Conservation (phyloP, 345 rosid genomes). For the Brassica carinata region DNA sequence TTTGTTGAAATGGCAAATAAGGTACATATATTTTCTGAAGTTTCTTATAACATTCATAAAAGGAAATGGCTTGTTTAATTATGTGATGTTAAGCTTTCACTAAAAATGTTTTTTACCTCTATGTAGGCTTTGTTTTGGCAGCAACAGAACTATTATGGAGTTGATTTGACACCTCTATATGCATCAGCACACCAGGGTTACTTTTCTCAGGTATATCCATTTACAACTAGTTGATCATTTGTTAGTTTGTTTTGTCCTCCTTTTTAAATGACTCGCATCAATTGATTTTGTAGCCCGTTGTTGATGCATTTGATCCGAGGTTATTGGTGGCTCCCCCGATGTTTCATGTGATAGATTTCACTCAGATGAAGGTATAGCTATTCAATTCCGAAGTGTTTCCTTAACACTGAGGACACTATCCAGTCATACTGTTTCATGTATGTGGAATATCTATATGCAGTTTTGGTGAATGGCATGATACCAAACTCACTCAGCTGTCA, state of each 20-base stretch:
- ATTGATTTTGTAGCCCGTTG: constrained; percentile 71
- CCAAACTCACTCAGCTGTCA: constrained; percentile 9
- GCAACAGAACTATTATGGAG: constrained; percentile 87
- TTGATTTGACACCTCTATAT: constrained; percentile 78
- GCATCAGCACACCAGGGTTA: constrained; percentile 88
- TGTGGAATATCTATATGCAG: not conserved
- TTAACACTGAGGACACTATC: too few species aligned
- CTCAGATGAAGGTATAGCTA: constrained; percentile 65
- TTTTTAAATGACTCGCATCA: not conserved
- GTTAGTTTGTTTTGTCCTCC: not conserved
- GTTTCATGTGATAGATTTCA: constrained; percentile 70
- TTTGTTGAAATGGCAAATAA: constrained; percentile 93
- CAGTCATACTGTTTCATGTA: not conserved
- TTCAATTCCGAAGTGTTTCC: too few species aligned
- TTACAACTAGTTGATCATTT: constrained; percentile 4
- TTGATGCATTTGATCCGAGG: constrained; percentile 98
- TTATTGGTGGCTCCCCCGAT: constrained; percentile 81
- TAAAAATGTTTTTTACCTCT: constrained; percentile 7
- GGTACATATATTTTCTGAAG: constrained; percentile 49
- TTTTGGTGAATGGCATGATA: constrained; percentile 1
- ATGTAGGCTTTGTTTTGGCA: constrained; percentile 96
- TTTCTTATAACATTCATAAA: constrained; percentile 2
- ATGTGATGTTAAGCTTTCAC: constrained; percentile 1
- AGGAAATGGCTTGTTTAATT: not conserved
- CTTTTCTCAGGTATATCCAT: constrained; percentile 73